phyloP scores from a whole-genome alignment of 2,329 filamentous ascomycete species.

The Colletotrichum chlorophyti region DNA sequence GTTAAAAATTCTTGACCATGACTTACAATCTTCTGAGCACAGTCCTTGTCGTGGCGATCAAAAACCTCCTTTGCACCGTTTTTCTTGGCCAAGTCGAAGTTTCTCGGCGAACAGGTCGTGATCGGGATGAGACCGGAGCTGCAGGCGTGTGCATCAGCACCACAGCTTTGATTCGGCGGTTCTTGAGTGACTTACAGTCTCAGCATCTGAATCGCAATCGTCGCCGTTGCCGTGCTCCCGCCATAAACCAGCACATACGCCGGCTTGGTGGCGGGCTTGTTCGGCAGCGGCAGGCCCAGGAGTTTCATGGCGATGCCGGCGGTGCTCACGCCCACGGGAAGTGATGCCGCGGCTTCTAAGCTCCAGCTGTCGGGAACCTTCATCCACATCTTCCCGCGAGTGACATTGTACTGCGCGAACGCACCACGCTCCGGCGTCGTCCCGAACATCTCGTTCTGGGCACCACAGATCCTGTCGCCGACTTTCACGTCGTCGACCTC shows the following conservation, averaged over 20 bases:
- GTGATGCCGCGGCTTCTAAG: slow-evolving; percentile 52
- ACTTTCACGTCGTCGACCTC: slow-evolving; percentile 26
- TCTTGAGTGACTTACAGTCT: slow-evolving; percentile 37
- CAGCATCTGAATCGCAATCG: slow-evolving; percentile 40
- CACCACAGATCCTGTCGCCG: slow-evolving; percentile 38
- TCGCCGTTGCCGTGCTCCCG: slow-evolving; percentile 36
- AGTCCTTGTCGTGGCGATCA: slow-evolving; percentile 50
- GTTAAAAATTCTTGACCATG: too few species aligned
- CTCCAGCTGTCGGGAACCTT: slow-evolving; percentile 50
- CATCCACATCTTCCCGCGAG: slow-evolving; percentile 47
- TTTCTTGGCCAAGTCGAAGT: slow-evolving; percentile 39
- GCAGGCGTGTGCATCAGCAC: too few species aligned
- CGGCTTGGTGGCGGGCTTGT: slow-evolving; percentile 19
- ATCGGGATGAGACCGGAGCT: slow-evolving; percentile 43
- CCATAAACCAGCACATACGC: slow-evolving; percentile 38
- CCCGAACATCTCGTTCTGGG: slow-evolving; percentile 17
- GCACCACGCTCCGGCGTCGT: slow-evolving; percentile 44
- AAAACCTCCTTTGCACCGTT: slow-evolving; percentile 44
- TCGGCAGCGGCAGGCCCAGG: slow-evolving; percentile 53
- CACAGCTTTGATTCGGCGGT: too few species aligned
- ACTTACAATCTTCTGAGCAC: background rate
- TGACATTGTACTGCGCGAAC: slow-evolving; percentile 46
- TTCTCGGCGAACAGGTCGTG: slow-evolving; percentile 41
- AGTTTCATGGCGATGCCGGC: slow-evolving; percentile 52
- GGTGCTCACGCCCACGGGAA: slow-evolving; percentile 50